phyloP scores from a whole-genome alignment of 1,139 yeast species.

The Kodamaea ohmeri region DNA sequence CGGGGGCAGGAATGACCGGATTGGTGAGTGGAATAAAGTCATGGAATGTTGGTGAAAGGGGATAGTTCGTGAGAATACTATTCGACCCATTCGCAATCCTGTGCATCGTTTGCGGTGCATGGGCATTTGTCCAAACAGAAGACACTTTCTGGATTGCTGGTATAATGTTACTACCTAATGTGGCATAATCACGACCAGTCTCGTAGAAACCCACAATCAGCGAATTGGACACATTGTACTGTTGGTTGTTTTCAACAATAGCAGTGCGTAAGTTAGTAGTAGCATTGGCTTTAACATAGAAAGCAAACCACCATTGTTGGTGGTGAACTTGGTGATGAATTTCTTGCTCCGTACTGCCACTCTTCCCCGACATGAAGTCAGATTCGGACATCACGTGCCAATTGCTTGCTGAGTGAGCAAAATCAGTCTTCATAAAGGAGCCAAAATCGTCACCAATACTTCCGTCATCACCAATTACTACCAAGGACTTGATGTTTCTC shows the following conservation, averaged over 20 bases:
- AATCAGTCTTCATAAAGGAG: conserved; percentile 19
- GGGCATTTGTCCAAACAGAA: conserved; percentile 20
- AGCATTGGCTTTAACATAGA: conserved; percentile 37
- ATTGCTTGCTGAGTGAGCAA: conserved; percentile 20
- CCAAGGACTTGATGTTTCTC: conserved; percentile 21
- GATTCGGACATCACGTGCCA: conserved; percentile 22
- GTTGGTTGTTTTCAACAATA: conserved; percentile 23
- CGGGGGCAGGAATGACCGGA: conserved; percentile 56
- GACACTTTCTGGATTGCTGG: conserved; percentile 23
- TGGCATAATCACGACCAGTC: conserved; percentile 41
- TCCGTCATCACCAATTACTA: conserved; percentile 41
- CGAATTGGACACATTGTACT: conserved; percentile 28
- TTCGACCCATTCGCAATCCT: conserved; percentile 12
- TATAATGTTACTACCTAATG: conserved; percentile 27
- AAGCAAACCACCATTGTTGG: conserved; percentile 44
- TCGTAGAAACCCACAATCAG: conserved; percentile 31
- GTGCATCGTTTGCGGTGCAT: conserved; percentile 8
- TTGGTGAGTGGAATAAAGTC: conserved; percentile 54
- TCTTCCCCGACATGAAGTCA: conserved; percentile 12
- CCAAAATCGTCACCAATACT: conserved; percentile 30
- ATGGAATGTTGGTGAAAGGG: conserved; percentile 31
- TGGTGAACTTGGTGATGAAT: conserved; percentile 39
- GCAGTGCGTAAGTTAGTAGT: conserved; percentile 27
- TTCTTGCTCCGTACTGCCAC: conserved; percentile 29
- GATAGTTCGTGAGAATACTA: conserved; percentile 20